phyloP scores from a whole-genome alignment of 768 basidiomycete species.

The Rhizopogon vulgaris region DNA sequence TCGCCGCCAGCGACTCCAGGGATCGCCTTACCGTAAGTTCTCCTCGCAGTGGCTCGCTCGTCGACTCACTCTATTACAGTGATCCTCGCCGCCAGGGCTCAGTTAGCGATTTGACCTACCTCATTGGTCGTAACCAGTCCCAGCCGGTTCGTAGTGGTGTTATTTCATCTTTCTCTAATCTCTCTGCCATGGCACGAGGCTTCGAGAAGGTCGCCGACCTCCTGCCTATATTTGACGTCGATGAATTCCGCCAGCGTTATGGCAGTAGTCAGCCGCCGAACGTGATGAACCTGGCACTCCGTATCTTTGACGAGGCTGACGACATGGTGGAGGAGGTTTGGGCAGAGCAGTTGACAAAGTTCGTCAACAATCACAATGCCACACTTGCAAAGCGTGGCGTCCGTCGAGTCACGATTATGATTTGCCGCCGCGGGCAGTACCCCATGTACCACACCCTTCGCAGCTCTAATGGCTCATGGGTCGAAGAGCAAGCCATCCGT shows the following conservation, averaged over 20 bases:
- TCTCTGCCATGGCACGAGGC: constrained; percentile 60
- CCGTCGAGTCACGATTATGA: constrained; percentile 85
- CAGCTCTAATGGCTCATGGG: constrained; percentile 67
- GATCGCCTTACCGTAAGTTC: constrained; percentile 32
- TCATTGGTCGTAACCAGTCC: constrained; percentile 79
- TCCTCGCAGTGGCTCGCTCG: background rate
- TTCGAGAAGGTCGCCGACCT: constrained; percentile 68
- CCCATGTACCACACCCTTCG: constrained; percentile 94
- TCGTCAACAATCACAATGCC: constrained; percentile 62
- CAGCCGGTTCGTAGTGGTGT: constrained; percentile 90
- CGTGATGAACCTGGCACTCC: constrained; percentile 90
- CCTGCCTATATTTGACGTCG: constrained; percentile 68
- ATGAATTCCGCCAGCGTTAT: constrained; percentile 71
- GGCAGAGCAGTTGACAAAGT: constrained; percentile 62
- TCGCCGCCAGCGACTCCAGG: constrained; percentile 82
- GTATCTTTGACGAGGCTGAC: constrained; percentile 76
- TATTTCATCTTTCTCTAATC: constrained; percentile 84
- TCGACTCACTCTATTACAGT: constrained; percentile 23
- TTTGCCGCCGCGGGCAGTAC: constrained; percentile 88
- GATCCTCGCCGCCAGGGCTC: constrained; percentile 79
- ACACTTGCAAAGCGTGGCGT: constrained; percentile 73
- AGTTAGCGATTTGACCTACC: constrained; percentile 92
- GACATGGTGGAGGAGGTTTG: constrained; percentile 74
- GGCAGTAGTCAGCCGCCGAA: constrained; percentile 79
- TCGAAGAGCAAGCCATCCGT: constrained; percentile 92